A percentile compares a stretch with the other conserved stretches of the same genome.
phyloP scores from a whole-genome alignment of 2,329 filamentous ascomycete species.

The Cercospora sp. region DNA sequence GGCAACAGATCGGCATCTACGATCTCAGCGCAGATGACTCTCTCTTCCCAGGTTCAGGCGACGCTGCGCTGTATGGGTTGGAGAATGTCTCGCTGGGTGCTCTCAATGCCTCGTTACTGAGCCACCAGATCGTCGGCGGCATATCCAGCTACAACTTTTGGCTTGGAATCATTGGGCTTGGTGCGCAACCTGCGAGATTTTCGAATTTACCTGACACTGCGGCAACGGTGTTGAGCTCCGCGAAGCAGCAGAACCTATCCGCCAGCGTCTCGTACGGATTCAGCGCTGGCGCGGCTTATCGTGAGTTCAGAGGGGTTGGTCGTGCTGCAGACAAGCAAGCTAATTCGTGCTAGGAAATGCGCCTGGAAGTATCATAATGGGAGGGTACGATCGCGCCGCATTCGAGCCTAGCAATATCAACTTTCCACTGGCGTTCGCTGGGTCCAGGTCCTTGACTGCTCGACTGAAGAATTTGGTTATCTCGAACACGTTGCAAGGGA shows the following conservation, averaged over 20 bases:
- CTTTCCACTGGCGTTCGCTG: slow-evolving; percentile 31
- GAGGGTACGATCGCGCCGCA: slow-evolving; percentile 45
- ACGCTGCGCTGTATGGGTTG: slow-evolving; percentile 15
- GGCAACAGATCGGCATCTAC: slow-evolving; percentile 14
- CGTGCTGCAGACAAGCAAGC: neutral
- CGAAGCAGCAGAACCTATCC: neutral
- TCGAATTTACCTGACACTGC: slow-evolving; percentile 13
- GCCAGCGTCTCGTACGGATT: slow-evolving; percentile 16
- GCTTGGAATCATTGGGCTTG: slow-evolving; percentile 40
- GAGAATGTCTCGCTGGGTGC: slow-evolving; percentile 14
- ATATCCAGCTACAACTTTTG: slow-evolving; percentile 33
- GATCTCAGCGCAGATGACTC: neutral
- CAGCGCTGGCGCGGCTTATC: slow-evolving; percentile 17
- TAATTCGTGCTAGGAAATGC: neutral
- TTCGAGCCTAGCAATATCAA: slow-evolving; percentile 33
- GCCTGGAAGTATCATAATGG: slow-evolving; percentile 34
- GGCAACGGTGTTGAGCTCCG: neutral
- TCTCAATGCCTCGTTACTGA: neutral
- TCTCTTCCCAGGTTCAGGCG: slow-evolving; percentile 3
- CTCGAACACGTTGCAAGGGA: slow-evolving; percentile 6
- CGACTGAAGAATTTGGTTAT: slow-evolving; percentile 8
- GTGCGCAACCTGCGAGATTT: slow-evolving; percentile 25
- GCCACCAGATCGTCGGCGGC: slow-evolving; percentile 12
- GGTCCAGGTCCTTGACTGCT: slow-evolving; percentile 2
- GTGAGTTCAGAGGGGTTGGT: neutral